Conservation (phyloP, 2,329 filamentous ascomycete genomes). For the Fusarium burgessii region DNA sequence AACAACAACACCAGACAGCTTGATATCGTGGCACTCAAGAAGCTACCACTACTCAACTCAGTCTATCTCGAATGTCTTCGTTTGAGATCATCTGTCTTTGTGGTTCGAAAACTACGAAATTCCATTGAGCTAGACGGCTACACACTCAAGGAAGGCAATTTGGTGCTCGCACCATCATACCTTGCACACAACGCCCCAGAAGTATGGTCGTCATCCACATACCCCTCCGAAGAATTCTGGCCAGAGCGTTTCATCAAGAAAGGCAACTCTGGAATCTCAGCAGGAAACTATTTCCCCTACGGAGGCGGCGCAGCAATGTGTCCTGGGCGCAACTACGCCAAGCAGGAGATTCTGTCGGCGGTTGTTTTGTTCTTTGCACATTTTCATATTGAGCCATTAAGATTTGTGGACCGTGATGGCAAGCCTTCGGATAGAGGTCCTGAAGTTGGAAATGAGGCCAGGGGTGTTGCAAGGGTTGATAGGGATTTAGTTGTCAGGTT, state of each 20-base stretch:
- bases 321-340: slow-evolving; percentile 45
- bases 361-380: slow-evolving; percentile 33
- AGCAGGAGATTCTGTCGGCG: slow-evolving; percentile 44
- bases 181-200: slow-evolving; percentile 37
- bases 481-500: slow-evolving; percentile 38
- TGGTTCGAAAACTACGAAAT: slow-evolving; percentile 39
- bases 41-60: slow-evolving; percentile 36
- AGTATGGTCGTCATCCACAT: slow-evolving; percentile 27
- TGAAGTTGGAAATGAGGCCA: slow-evolving; percentile 39
- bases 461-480: slow-evolving; percentile 42
- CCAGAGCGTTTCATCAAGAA: slow-evolving; percentile 40
- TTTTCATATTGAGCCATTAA: slow-evolving; percentile 37
- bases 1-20: slow-evolving; percentile 11
- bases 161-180: slow-evolving; percentile 41
- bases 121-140: slow-evolving; percentile 43
- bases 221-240: slow-evolving; percentile 41
- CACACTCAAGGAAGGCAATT: slow-evolving; percentile 36
- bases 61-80: slow-evolving; percentile 41
- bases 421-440: slow-evolving; percentile 36
- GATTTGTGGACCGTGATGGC: slow-evolving; percentile 24
- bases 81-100: slow-evolving; percentile 38
- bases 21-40: slow-evolving; percentile 31
- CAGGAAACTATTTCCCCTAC: slow-evolving; percentile 44
- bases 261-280: slow-evolving; percentile 21
- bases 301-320: slow-evolving; percentile 45